Conservation (phyloP, 805 yeast genomes). For the Priceomyces fermenticarens region DNA sequence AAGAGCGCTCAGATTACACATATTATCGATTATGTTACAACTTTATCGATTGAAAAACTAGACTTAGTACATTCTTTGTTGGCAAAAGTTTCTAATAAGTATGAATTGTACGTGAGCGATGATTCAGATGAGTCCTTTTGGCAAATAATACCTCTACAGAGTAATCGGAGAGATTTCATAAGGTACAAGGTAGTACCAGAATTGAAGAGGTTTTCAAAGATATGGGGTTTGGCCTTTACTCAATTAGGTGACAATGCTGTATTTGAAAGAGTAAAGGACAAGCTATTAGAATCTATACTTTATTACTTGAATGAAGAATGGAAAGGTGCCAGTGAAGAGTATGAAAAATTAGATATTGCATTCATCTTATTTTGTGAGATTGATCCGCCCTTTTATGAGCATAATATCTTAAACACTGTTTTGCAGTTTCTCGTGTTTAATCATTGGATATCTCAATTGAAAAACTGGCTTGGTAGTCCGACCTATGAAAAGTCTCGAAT, state of each 20-base stretch:
- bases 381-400: neutral
- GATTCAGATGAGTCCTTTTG: slow-evolving; percentile 11
- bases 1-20: slow-evolving; percentile 9
- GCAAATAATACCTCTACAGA: slow-evolving; percentile 1
- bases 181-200: slow-evolving; percentile 2
- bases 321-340: slow-evolving; percentile 1
- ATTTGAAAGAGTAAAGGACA: neutral
- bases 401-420: slow-evolving; percentile 9
- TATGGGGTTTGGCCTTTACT: slow-evolving; percentile 14
- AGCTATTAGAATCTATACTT: slow-evolving; percentile 5
- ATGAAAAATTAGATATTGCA: slow-evolving; percentile 3
- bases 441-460: slow-evolving; percentile 27
- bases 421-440: slow-evolving; percentile 37
- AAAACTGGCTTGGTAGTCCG: slow-evolving; percentile 1
- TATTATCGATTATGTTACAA: slow-evolving; percentile 19
- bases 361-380: slow-evolving; percentile 3
- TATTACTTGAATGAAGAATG: slow-evolving; percentile 7
- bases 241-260: slow-evolving; percentile 6
- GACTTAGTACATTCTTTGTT: neutral
- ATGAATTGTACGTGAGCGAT: slow-evolving; percentile 9
- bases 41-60: slow-evolving; percentile 8
- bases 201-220: slow-evolving; percentile 5
- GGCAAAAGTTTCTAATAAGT: slow-evolving; percentile 7
- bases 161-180: neutral
- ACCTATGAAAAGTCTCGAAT: slow-evolving; percentile 14